Evolutionary conservation across 768 basidiomycete species (phyloP).

Genomic region (Tylopilus vinaceipallidus): DNA sequence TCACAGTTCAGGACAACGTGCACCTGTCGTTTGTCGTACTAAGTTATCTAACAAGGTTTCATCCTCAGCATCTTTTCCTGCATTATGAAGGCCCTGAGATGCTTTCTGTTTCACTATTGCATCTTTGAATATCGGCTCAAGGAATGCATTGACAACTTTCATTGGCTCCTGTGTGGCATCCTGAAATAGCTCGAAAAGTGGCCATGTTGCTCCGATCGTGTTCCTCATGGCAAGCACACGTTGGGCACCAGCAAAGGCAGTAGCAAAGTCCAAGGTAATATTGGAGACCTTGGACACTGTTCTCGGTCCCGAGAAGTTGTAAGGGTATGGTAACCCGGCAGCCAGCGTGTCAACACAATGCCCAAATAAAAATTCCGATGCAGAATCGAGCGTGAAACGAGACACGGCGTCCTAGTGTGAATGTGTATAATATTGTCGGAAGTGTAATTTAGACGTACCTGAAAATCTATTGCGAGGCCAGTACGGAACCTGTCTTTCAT

Average conservation of each 20-base stretch:
- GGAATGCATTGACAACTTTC: slow-evolving; percentile 29
- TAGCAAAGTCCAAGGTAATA: slow-evolving; percentile 27
- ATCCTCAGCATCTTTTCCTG: slow-evolving; percentile 22
- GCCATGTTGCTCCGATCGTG: slow-evolving; percentile 38
- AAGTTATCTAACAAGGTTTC: slow-evolving; percentile 44
- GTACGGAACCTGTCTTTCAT: slow-evolving; percentile 42
- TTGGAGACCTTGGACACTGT: slow-evolving; percentile 11
- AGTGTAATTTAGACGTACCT: slow-evolving; percentile 34
- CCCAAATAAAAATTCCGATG: slow-evolving; percentile 54
- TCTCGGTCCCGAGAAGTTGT: slow-evolving; percentile 15
- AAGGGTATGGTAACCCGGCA: slow-evolving; percentile 38
- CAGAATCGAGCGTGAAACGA: slow-evolving; percentile 52
- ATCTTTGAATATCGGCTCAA: slow-evolving; percentile 40
- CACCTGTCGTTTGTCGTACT: slow-evolving; percentile 39
- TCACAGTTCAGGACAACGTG: background rate
- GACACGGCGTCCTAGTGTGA: slow-evolving; percentile 39
- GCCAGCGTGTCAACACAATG: slow-evolving; percentile 39
- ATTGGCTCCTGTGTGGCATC: too few relatives aligned
- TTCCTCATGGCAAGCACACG: slow-evolving; percentile 27
- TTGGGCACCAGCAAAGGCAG: slow-evolving; percentile 37
- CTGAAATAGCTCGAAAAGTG: slow-evolving; percentile 17
- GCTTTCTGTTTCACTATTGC: slow-evolving; percentile 30
- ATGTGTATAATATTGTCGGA: background rate
- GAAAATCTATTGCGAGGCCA: slow-evolving; percentile 58
- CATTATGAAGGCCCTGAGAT: background rate